Conservation (phyloP, 208 protist species). For the Leishmania major region DNA sequence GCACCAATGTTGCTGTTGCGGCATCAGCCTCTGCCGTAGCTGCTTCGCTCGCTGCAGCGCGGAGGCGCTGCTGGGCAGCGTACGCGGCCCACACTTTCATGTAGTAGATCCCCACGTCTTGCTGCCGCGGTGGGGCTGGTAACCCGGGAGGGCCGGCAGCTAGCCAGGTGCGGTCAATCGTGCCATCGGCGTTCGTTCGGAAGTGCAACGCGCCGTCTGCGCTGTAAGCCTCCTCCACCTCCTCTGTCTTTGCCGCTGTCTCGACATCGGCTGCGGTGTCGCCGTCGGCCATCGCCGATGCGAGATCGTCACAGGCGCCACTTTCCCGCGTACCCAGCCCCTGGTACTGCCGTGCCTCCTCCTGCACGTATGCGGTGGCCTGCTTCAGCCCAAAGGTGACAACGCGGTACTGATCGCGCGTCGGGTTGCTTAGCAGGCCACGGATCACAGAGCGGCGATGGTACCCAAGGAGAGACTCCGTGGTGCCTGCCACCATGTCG, state of each 20-base stretch:
- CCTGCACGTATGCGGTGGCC: slow-evolving; percentile 61
- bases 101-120: slow-evolving; percentile 25
- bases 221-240: slow-evolving; percentile 3
- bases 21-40: neutral
- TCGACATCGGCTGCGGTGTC: slow-evolving; percentile 1
- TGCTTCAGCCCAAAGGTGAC: slow-evolving; percentile 75
- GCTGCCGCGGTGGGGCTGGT: slow-evolving; percentile 12
- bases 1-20: neutral
- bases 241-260: neutral
- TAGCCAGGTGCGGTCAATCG: slow-evolving; percentile 17
- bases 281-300: slow-evolving; percentile 4
- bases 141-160: neutral
- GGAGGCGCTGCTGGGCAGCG: slow-evolving; percentile 7
- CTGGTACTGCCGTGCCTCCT: slow-evolving; percentile 35
- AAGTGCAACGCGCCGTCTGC: neutral
- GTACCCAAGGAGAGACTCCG: slow-evolving; percentile 63
- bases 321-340: neutral
- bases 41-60: neutral
- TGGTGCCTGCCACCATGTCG: slow-evolving; percentile 46
- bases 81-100: slow-evolving; percentile 17
- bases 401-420: slow-evolving; percentile 58
- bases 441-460: slow-evolving; percentile 43
- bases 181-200: slow-evolving; percentile 7
- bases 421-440: slow-evolving; percentile 48
- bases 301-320: neutral